phyloP scores from a whole-genome alignment of 2,329 filamentous ascomycete species.

The Sarocladium strictum region DNA sequence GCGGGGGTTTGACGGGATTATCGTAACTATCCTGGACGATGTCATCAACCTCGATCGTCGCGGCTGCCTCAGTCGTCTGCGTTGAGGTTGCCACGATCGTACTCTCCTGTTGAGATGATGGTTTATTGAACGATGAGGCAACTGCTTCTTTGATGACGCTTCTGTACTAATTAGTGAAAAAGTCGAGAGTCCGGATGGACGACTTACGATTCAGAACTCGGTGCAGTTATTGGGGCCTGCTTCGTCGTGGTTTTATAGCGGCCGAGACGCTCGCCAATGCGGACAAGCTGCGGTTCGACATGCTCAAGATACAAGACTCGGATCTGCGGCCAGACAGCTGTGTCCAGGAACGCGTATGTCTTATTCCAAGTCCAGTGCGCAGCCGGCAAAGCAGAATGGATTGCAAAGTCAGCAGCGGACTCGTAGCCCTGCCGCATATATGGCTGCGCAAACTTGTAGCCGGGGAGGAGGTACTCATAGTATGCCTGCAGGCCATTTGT shows the following conservation, averaged over 20 bases:
- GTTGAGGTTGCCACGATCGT: slow-evolving; percentile 11
- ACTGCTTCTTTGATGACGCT: slow-evolving; percentile 12
- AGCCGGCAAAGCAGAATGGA: slow-evolving; percentile 66
- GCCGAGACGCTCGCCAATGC: slow-evolving; percentile 85
- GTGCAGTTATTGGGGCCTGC: slow-evolving; percentile 18
- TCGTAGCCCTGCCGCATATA: slow-evolving; percentile 66
- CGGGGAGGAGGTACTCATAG: slow-evolving; percentile 66
- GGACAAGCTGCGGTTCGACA: slow-evolving; percentile 89
- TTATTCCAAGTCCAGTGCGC: slow-evolving; percentile 65
- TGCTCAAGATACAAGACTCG: slow-evolving; percentile 80
- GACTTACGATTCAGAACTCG: background rate
- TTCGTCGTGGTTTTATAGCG: slow-evolving; percentile 49
- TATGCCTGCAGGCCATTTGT: slow-evolving; percentile 63
- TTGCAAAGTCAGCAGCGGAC: slow-evolving; percentile 59
- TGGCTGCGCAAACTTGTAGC: slow-evolving; percentile 68
- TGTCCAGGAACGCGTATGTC: slow-evolving; percentile 64
- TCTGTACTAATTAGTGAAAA: background rate
- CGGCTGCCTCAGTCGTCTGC: slow-evolving; percentile 10
- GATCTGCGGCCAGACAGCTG: slow-evolving; percentile 74
- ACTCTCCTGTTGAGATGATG: slow-evolving; percentile 19
- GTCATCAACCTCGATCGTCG: slow-evolving; percentile 15
- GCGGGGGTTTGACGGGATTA: slow-evolving; percentile 36
- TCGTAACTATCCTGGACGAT: slow-evolving; percentile 16
- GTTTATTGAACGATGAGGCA: slow-evolving; percentile 28
- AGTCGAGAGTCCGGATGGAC: background rate